A percentile compares a stretch with the other conserved stretches of the same genome.
phyloP scores from a whole-genome alignment of 2,329 filamentous ascomycete species.

The Neurospora sp. region DNA sequence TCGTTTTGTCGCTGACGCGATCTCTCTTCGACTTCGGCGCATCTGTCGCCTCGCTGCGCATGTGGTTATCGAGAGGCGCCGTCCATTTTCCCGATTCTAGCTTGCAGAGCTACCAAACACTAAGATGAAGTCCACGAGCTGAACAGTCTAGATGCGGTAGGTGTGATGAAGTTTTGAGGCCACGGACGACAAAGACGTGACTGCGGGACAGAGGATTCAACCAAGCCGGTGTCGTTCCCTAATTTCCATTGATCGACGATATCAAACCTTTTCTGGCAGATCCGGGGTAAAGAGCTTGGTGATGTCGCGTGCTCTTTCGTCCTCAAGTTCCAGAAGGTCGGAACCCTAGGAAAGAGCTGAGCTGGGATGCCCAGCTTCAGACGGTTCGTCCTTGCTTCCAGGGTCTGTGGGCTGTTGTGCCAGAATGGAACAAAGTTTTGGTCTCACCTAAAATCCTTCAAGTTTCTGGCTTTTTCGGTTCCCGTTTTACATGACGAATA shows the following conservation, averaged over 20 bases:
- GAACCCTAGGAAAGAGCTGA: neutral
- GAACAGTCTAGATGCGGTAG: neutral
- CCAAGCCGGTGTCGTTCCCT: neutral
- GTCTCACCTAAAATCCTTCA: neutral
- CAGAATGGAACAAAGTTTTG: neutral
- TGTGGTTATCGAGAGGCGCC: neutral
- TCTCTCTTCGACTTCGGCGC: neutral
- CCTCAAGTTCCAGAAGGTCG: neutral
- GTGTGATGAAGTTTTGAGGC: neutral
- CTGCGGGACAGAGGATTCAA: neutral
- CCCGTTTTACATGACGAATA: neutral
- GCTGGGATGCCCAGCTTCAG: neutral
- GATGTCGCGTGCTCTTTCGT: neutral
- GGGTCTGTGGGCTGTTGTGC: neutral
- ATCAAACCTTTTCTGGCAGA: neutral
- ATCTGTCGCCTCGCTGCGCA: neutral
- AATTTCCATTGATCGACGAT: neutral
- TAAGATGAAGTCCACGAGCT: neutral
- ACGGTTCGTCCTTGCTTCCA: neutral
- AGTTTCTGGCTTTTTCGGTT: neutral
- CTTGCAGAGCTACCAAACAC: neutral
- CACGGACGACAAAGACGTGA: neutral
- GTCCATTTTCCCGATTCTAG: neutral
- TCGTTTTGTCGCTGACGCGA: neutral
- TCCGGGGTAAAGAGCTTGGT: neutral